Percentiles rank a stretch among this genome's conserved stretches.
These are phyloP conservation scores for Scedosporium dehoogii DNA, from an alignment of 2,329 filamentous ascomycete genomes.

Conservation along the genomic window DNA sequence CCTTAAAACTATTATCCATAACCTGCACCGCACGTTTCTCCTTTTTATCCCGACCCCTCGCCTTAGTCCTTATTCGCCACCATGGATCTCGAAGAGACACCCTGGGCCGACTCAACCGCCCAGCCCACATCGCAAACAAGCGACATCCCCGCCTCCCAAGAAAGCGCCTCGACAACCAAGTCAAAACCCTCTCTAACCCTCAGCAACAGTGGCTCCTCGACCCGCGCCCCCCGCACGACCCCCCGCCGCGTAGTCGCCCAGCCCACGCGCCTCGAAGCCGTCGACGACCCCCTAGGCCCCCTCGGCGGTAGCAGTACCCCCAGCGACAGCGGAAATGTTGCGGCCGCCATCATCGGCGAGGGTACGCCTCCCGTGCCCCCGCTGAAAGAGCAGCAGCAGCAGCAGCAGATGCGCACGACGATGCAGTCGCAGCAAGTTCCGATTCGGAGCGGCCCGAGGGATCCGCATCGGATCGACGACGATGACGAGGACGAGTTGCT, in stretches of 20 bases:
- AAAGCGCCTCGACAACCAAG: constrained; percentile 14
- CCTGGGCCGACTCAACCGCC: constrained; percentile 39
- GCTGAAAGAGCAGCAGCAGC: constrained; percentile 40
- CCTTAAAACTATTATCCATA: neutral
- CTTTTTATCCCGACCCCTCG: neutral
- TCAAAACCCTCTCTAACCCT: constrained; percentile 20
- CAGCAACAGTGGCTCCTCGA: constrained; percentile 12
- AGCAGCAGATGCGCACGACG: constrained; percentile 50
- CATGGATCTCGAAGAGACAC: constrained; percentile 44
- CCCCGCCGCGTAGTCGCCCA: constrained; percentile 61
- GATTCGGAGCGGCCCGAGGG: constrained; percentile 33
- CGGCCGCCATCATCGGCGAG: constrained; percentile 30
- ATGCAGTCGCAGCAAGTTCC: constrained; percentile 32
- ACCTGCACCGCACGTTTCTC: neutral
- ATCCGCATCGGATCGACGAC: constrained; percentile 59
- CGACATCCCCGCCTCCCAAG: constrained; percentile 20
- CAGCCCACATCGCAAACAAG: constrained; percentile 20
- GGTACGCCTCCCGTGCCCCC: constrained; percentile 59
- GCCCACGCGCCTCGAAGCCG: constrained; percentile 67
- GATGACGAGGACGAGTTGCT: constrained; percentile 50
- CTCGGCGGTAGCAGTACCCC: constrained; percentile 52
- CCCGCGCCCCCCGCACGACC: constrained; percentile 25
- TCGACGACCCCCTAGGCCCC: constrained; percentile 68
- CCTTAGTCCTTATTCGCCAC: neutral
- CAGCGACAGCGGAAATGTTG: constrained; percentile 20